Percentiles rank a stretch among this genome's conserved stretches.
Evolutionary conservation across 163 green algal genomes (phyloP).

Genomic region (Scenedesmus sp.): DNA sequence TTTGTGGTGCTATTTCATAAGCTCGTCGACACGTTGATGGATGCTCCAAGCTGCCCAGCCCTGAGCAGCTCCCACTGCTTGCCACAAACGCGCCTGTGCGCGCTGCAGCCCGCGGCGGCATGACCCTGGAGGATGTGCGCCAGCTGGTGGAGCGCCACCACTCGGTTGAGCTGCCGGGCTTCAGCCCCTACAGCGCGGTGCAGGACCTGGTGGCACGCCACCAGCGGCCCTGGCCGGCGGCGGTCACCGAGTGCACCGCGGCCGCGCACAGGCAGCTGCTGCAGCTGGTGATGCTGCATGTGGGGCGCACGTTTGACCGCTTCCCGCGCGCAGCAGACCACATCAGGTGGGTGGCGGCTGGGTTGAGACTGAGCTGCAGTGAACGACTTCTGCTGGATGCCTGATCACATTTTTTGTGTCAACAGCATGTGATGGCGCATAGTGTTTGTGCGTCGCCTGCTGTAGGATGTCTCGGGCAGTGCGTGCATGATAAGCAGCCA

Average conservation of each 20-base stretch:
- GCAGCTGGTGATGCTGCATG: slow-evolving; percentile 45
- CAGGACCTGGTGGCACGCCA: slow-evolving; percentile 44
- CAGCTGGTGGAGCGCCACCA: slow-evolving; percentile 50
- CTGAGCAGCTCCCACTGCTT: too few species aligned
- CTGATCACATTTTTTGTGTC: too few species aligned
- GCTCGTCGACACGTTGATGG: too few species aligned
- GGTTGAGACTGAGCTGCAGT: not conserved
- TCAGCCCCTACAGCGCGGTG: slow-evolving; percentile 51
- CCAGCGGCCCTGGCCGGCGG: slow-evolving; percentile 21
- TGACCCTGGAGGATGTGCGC: slow-evolving; percentile 45
- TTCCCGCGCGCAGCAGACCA: slow-evolving; percentile 42
- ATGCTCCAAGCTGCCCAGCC: too few species aligned
- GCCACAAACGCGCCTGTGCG: not conserved
- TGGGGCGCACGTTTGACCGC: slow-evolving; percentile 27
- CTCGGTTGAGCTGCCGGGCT: slow-evolving; percentile 48
- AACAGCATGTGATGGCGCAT: not conserved
- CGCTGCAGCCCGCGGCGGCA: slow-evolving; percentile 5
- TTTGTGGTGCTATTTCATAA: not conserved
- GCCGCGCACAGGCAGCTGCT: slow-evolving; percentile 44
- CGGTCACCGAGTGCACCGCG: slow-evolving; percentile 15
- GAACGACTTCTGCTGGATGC: not conserved
- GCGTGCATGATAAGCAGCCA: too few species aligned
- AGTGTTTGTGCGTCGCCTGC: not conserved
- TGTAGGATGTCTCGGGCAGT: not conserved
- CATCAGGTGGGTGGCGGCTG: slow-evolving; percentile 3